Percentiles rank a stretch among this genome's conserved stretches.
These are phyloP conservation scores for Dalbergia oliveri DNA, from an alignment of 306 rosid genomes.

Conservation along the genomic window DNA sequence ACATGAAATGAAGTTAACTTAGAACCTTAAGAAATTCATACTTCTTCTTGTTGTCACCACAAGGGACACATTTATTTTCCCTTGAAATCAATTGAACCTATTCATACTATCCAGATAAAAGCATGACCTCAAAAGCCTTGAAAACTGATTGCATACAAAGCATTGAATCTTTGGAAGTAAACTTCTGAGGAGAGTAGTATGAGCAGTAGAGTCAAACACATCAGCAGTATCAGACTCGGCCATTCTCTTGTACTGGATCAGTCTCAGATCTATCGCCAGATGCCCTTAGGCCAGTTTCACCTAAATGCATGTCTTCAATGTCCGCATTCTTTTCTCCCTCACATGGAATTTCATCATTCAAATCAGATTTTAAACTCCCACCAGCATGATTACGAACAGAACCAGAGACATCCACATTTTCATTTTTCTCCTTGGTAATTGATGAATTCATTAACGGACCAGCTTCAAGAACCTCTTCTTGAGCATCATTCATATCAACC, in stretches of 20 bases:
- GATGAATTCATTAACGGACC: conserved; percentile 48
- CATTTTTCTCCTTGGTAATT: conserved; percentile 41
- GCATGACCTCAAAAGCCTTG: conserved; percentile 56
- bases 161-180: conserved; percentile 42
- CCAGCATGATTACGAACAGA: conserved; percentile 47
- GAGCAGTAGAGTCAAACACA: conserved; percentile 37
- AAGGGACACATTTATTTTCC: conserved; percentile 46
- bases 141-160: conserved; percentile 53
- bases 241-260: conserved; percentile 46
- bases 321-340: conserved; percentile 40
- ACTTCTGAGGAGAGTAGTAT: conserved; percentile 23
- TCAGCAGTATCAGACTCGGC: conserved; percentile 48
- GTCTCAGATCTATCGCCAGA: conserved; percentile 52
- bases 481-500: conserved; percentile 47
- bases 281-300: conserved; percentile 52
- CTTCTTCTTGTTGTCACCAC: conserved; percentile 39
- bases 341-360: conserved; percentile 44
- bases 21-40: conserved; percentile 39
- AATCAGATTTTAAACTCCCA: conserved; percentile 53
- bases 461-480: conserved; percentile 56
- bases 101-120: conserved; percentile 52
- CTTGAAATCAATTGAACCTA: conserved; percentile 46
- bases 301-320: conserved; percentile 45
- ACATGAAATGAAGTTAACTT: conserved; percentile 40
- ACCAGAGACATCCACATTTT: conserved; percentile 43